Conservation (phyloP, 257 asterid genomes). For the Nicotiana paniculata region DNA sequence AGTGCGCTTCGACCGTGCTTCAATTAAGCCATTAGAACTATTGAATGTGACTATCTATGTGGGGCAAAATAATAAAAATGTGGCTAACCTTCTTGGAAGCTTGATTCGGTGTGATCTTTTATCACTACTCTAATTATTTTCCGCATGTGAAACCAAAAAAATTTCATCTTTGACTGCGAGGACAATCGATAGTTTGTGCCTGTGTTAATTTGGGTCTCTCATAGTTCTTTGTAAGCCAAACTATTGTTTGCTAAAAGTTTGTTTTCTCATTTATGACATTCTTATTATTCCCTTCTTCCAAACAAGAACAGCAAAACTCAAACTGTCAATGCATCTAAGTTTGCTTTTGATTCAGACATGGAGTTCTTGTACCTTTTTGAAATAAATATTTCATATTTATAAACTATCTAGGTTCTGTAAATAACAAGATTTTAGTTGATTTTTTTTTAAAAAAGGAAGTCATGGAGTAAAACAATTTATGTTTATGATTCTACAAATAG, state of each 20-base stretch:
- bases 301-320: background rate
- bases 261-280: background rate
- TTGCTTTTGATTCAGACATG: background rate
- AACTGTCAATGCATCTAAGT: background rate
- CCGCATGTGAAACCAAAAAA: background rate
- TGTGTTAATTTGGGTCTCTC: background rate
- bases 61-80: background rate
- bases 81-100: background rate
- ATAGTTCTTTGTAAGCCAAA: background rate
- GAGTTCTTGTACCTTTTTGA: background rate
- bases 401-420: background rate
- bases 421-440: background rate
- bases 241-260: background rate
- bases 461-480: background rate
- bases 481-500: background rate
- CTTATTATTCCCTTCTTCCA: background rate
- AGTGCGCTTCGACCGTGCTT: background rate
- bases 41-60: background rate
- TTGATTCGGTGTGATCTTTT: background rate
- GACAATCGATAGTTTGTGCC: background rate
- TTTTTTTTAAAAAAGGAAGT: background rate
- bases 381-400: background rate
- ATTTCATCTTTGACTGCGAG: background rate
- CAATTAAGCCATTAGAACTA: background rate
- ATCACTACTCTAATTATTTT: background rate